Base-by-base conservation (phyloP, 164 flowering plant species). In the Saururus chinensis region DNA sequence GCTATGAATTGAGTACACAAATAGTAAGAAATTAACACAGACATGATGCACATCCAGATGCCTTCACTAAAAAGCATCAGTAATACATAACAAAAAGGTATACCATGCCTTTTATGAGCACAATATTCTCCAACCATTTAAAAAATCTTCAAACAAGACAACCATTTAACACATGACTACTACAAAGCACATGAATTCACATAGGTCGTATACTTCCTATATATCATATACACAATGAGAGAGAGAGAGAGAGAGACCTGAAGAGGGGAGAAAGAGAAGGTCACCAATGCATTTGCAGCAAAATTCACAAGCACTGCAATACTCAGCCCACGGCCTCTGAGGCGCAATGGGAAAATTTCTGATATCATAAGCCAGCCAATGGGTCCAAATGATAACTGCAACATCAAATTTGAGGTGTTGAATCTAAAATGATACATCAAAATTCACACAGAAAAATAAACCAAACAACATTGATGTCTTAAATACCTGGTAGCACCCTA, bases 351-450 rank as follows among this genome's bases (percentile, higher is more conserved):
- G 66, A 93, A 90, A 64, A 93, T 78, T 79, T 93, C 97, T 1
- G 98, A 89, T 53, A 93, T 89, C 97, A 93, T 83, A 70, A 93
- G 77, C 98, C 98, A 93, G 40, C 98, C 96, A 71, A 93, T 90
- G 9, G 98, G 97, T 59, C 98, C 98, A 80, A 89, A 90, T 23
- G 98, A 93, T 68, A 90, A 30, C 97, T 93, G 91, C 75, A 79
- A 64, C 8, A 21, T 1, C 57, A 22, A 54, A 2, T 54, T 54
- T 54, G 25, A 54, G 11, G 37, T 48, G n/a, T n/a, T n/a, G n/a
- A 35, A 14, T 30, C 2, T 6, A 2, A 51, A 30, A 41, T 1
- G 14, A 40, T 45, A 7, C 17, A 17, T 12, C 14, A 56, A 37
- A 7, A 40, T 35, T 23, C 35, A 19, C 4, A 24, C 9, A 35